Percentiles rank a stretch among this genome's conserved stretches.
Evolutionary conservation across 768 basidiomycete genomes (phyloP).

Genomic region (Mycena vulgaris): DNA sequence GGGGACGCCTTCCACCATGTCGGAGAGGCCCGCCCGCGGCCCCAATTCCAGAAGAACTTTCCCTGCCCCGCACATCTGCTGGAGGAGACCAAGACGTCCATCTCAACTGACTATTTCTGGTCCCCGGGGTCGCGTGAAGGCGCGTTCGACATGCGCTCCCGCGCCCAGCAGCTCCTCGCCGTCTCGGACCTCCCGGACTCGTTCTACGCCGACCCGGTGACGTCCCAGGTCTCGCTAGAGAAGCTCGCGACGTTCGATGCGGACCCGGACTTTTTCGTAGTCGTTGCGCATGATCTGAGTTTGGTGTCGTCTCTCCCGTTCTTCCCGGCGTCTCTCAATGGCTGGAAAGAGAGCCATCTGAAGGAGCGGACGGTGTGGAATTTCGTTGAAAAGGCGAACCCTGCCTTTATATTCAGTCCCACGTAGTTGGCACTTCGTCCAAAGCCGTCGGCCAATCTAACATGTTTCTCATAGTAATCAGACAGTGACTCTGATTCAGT

Average conservation of each 20-base stretch:
- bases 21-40: constrained; percentile 32
- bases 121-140: constrained; percentile 15
- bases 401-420: constrained; percentile 23
- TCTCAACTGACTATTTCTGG: constrained; percentile 34
- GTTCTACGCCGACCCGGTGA: constrained; percentile 23
- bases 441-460: too few relatives aligned
- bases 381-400: constrained; percentile 19
- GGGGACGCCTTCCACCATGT: constrained; percentile 36
- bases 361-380: constrained; percentile 30
- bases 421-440: neutral
- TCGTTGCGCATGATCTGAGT: constrained; percentile 35
- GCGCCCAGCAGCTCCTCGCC: constrained; percentile 21
- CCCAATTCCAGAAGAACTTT: constrained; percentile 25
- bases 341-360: constrained; percentile 22
- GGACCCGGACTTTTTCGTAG: constrained; percentile 34
- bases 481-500: too few relatives aligned
- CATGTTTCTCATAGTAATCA: too few relatives aligned
- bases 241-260: constrained; percentile 36
- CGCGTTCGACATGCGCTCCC: constrained; percentile 31
- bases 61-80: constrained; percentile 36
- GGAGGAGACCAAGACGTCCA: constrained; percentile 6
- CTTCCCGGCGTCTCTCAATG: constrained; percentile 21
- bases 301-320: constrained; percentile 11
- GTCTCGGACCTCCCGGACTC: constrained; percentile 24
- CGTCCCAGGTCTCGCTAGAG: constrained; percentile 23